A percentile compares a stretch with the other conserved stretches of the same genome.
phyloP scores from a whole-genome alignment of 176 grass and related monocot genomes.

The Eleusine indica region DNA sequence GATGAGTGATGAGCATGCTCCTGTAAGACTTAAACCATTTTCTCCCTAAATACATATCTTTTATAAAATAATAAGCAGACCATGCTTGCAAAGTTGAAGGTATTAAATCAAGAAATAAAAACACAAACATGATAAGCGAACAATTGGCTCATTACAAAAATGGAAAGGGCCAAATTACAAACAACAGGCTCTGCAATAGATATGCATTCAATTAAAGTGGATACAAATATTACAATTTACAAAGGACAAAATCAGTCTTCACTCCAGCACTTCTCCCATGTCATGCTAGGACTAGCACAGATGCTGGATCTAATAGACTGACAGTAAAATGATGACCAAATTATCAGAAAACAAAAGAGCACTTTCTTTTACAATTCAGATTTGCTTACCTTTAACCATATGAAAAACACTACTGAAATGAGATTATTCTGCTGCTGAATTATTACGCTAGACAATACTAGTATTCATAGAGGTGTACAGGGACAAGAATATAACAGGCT shows the following conservation, averaged over 20 bases:
- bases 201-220: not conserved
- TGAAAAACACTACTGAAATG: slow-evolving; percentile 32
- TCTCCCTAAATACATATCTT: no score
- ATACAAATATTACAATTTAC: not conserved
- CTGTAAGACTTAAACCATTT: not conserved
- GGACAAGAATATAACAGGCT: slow-evolving; percentile 38
- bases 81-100: not conserved
- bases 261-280: slow-evolving; percentile 1
- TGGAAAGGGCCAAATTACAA: not conserved
- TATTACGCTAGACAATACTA: slow-evolving; percentile 35
- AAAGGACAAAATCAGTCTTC: not conserved
- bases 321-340: not conserved
- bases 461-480: slow-evolving; percentile 26
- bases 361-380: not conserved
- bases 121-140: not conserved
- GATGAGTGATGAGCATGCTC: not conserved
- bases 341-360: not conserved
- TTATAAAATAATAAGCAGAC: not conserved
- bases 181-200: not conserved
- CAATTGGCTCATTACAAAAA: not conserved
- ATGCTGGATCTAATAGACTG: not conserved
- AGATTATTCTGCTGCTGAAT: slow-evolving; percentile 36
- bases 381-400: not conserved
- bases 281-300: not conserved
- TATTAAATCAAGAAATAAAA: not conserved